phyloP scores from a whole-genome alignment of 768 basidiomycete genomes.

The Dioszegia aurantiaca region DNA sequence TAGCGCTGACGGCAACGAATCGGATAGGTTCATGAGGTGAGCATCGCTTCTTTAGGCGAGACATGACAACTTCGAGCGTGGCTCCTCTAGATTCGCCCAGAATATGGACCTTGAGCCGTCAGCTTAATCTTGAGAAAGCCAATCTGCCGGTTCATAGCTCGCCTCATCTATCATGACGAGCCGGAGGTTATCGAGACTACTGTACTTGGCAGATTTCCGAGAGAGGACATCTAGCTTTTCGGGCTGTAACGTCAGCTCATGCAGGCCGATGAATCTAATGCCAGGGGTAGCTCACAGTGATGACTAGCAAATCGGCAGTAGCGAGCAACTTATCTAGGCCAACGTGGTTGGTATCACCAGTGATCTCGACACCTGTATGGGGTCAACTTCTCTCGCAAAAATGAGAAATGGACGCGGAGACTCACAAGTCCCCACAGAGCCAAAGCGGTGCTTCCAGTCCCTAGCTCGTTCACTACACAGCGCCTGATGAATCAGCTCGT shows the following conservation, averaged over 20 bases:
- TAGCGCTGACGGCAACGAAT: constrained; percentile 87
- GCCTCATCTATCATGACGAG: constrained; percentile 92
- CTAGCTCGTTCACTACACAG: constrained; percentile 77
- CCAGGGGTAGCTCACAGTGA: constrained; percentile 60
- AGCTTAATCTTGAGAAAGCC: neutral
- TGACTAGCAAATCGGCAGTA: constrained; percentile 74
- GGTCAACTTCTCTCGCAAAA: neutral
- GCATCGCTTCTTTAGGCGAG: constrained; percentile 69
- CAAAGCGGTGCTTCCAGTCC: constrained; percentile 86
- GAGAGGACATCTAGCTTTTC: constrained; percentile 98
- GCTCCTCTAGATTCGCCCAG: constrained; percentile 86
- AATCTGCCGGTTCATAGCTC: constrained; percentile 15
- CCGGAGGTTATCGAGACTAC: constrained; percentile 68
- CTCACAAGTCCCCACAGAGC: constrained; percentile 61
- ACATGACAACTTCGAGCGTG: constrained; percentile 88
- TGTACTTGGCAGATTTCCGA: constrained; percentile 59
- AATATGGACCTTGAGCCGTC: constrained; percentile 71
- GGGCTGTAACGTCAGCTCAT: constrained; percentile 54
- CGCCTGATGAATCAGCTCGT: constrained; percentile 58
- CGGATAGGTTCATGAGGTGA: constrained; percentile 66
- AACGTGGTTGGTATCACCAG: constrained; percentile 77
- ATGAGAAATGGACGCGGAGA: neutral
- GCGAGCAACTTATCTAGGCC: constrained; percentile 72
- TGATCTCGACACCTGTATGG: constrained; percentile 73
- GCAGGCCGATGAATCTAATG: too few relatives aligned